Evolutionary conservation across 768 basidiomycete species (phyloP).

Genomic region (Podaxis carcinomalis): DNA sequence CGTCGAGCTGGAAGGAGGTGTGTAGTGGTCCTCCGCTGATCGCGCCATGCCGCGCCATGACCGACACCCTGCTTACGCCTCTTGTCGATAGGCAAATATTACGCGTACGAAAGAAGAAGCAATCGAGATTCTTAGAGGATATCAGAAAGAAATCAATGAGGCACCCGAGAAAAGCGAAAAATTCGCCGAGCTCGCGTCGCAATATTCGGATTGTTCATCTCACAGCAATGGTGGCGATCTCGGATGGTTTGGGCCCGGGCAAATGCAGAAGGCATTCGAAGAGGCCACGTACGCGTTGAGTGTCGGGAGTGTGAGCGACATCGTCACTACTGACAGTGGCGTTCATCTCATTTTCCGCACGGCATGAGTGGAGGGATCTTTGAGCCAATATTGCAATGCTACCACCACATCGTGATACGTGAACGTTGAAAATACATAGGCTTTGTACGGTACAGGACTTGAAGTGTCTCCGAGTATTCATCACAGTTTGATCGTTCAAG

Average conservation of each 20-base stretch:
- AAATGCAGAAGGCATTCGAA: conserved; percentile 99
- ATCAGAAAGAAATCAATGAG: conserved; percentile 57
- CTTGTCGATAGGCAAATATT: conserved; percentile 54
- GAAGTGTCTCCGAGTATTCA: too few relatives aligned
- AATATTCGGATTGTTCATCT: conserved; percentile 88
- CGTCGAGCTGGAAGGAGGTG: conserved; percentile 85
- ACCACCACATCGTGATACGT: not conserved
- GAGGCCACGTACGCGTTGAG: conserved; percentile 74
- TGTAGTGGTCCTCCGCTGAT: conserved; percentile 18
- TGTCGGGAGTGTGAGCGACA: conserved; percentile 73
- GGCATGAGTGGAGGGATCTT: conserved; percentile 36
- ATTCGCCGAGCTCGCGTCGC: conserved; percentile 72
- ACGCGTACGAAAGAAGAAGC: conserved; percentile 89
- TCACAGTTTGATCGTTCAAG: too few relatives aligned
- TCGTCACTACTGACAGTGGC: conserved; percentile 89
- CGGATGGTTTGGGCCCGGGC: conserved; percentile 76
- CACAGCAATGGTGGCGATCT: conserved; percentile 83
- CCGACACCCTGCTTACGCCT: not conserved
- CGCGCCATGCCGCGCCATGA: not conserved
- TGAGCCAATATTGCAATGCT: not conserved
- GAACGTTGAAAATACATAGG: not conserved
- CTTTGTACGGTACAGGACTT: too few relatives aligned
- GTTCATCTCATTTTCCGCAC: conserved; percentile 92
- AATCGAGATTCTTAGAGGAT: conserved; percentile 65
- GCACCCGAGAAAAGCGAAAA: conserved; percentile 48